Percentiles rank a stretch among this genome's conserved stretches.
Evolutionary conservation across 192 early-diverging fungal genomes (phyloP).

Genomic region (Podila verticillata): DNA sequence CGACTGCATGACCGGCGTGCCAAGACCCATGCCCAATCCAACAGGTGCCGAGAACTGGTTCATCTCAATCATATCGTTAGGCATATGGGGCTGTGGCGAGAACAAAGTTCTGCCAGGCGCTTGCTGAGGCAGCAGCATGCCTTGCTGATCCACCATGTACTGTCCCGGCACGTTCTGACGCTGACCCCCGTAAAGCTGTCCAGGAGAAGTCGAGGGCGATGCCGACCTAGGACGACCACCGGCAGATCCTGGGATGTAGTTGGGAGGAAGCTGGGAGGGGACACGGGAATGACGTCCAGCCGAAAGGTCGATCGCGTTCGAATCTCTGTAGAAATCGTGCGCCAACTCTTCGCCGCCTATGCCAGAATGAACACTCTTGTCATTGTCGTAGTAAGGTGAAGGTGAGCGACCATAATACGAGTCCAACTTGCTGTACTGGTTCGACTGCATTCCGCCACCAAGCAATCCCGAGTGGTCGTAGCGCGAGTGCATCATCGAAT

Average conservation of each 20-base stretch:
- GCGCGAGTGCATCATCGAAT: slow-evolving; percentile 19
- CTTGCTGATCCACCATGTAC: slow-evolving; percentile 20
- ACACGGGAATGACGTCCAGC: slow-evolving; percentile 26
- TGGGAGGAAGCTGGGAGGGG: slow-evolving; percentile 21
- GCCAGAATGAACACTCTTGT: slow-evolving; percentile 40
- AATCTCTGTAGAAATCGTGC: slow-evolving; percentile 38
- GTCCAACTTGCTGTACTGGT: slow-evolving; percentile 41
- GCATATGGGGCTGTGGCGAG: slow-evolving; percentile 12
- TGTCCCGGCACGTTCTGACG: not conserved
- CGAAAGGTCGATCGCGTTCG: slow-evolving; percentile 39
- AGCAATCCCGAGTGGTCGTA: slow-evolving; percentile 52
- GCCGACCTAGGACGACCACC: slow-evolving; percentile 16
- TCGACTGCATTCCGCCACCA: slow-evolving; percentile 26
- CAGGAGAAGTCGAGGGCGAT: slow-evolving; percentile 23
- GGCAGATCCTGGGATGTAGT: slow-evolving; percentile 17
- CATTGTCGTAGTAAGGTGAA: slow-evolving; percentile 28
- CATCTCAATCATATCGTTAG: slow-evolving; percentile 30
- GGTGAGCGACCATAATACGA: slow-evolving; percentile 27
- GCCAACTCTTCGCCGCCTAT: slow-evolving; percentile 27
- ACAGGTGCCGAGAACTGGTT: slow-evolving; percentile 21
- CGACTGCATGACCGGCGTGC: too few species aligned
- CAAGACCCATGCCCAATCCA: slow-evolving; percentile 27
- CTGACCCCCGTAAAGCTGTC: not conserved
- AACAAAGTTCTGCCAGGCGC: not conserved
- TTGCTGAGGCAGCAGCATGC: slow-evolving; percentile 26